phyloP scores from a whole-genome alignment of 1,139 yeast genomes.

The Zhuliangozyma blackwelliae region DNA sequence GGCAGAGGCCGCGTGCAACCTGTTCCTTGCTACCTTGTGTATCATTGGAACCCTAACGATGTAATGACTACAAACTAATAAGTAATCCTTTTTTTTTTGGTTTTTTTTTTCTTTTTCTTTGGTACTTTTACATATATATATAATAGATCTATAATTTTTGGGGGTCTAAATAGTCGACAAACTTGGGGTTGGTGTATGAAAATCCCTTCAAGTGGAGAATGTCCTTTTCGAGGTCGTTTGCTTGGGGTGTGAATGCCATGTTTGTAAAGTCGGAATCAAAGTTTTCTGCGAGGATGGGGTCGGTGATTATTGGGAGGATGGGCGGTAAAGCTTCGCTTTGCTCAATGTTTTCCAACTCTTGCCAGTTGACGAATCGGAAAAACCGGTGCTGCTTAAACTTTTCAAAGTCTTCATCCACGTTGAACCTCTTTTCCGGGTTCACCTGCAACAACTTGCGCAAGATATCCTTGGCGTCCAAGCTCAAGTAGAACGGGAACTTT shows the following conservation, averaged over 20 bases:
- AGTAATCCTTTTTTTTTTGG: neutral
- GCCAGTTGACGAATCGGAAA: conserved; percentile 79
- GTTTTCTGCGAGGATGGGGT: conserved; percentile 86
- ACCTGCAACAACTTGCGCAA: conserved; percentile 68
- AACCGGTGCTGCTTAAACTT: conserved; percentile 67
- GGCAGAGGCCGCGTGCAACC: conserved; percentile 5
- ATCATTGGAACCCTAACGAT: neutral
- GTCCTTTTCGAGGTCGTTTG: conserved; percentile 16
- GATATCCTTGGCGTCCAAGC: conserved; percentile 82
- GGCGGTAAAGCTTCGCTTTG: conserved; percentile 58
- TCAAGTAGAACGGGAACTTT: conserved; percentile 75
- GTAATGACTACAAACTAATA: neutral
- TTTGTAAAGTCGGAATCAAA: conserved; percentile 85
- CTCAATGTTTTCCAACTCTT: conserved; percentile 46
- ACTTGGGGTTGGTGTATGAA: conserved; percentile 41
- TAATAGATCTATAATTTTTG: neutral
- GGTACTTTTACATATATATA: neutral
- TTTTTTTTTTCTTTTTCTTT: neutral
- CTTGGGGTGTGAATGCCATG: conserved; percentile 52
- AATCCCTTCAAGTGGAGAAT: conserved; percentile 42
- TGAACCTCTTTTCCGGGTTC: conserved; percentile 70
- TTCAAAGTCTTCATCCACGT: conserved; percentile 52
- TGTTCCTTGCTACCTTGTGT: conserved; percentile 1
- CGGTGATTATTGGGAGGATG: conserved; percentile 78
- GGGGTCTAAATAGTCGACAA: conserved; percentile 15